These are phyloP conservation scores for Atkinsonella texensis DNA, from an alignment of 2,329 filamentous ascomycete species.

Conservation along the genomic window DNA sequence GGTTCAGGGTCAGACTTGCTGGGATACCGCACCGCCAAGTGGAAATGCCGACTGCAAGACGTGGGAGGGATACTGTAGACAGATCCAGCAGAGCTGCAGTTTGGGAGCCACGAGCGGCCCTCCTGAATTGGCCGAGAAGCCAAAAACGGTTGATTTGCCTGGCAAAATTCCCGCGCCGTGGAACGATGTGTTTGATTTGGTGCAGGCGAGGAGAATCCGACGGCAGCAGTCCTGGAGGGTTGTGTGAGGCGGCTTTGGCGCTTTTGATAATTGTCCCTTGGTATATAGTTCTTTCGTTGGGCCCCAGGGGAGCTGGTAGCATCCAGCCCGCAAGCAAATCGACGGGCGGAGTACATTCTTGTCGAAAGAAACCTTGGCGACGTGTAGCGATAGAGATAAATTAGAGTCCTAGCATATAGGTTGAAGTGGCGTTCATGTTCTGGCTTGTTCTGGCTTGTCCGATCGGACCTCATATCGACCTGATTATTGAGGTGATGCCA, in stretches of 20 bases:
- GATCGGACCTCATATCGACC: too few relatives aligned
- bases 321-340: too few relatives aligned
- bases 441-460: too few relatives aligned
- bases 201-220: neutral
- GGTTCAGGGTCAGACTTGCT: slow-evolving; percentile 48
- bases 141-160: slow-evolving; percentile 18
- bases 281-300: too few relatives aligned
- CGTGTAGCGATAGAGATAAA: too few relatives aligned
- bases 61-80: slow-evolving; percentile 51
- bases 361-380: too few relatives aligned
- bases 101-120: slow-evolving; percentile 34
- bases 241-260: neutral
- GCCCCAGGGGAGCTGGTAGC: too few relatives aligned
- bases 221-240: neutral
- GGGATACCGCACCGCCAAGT: slow-evolving; percentile 42
- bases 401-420: too few relatives aligned
- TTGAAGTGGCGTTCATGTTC: too few relatives aligned
- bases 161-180: slow-evolving; percentile 22
- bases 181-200: slow-evolving; percentile 8
- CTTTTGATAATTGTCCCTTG: neutral
- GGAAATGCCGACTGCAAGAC: slow-evolving; percentile 46
- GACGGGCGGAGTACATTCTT: too few relatives aligned
- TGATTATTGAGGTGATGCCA: too few relatives aligned
- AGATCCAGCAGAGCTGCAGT: slow-evolving; percentile 31
- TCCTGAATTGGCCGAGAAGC: slow-evolving; percentile 27